Evolutionary conservation across 225 moss, liverwort and hornwort species (phyloP).

Genomic region (Bryum argenteum): DNA sequence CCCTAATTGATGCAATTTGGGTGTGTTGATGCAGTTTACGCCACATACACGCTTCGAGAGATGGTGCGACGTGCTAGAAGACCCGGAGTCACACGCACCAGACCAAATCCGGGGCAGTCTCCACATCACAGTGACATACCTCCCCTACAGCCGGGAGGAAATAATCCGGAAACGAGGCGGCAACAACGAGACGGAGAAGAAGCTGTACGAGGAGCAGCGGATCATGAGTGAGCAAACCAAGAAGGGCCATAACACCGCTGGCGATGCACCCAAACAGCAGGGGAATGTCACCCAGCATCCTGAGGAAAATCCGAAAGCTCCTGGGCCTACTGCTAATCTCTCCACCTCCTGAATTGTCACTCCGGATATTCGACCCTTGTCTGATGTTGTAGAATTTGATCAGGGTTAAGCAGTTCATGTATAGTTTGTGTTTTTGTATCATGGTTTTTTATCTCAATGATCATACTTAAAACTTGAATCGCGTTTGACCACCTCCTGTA

Average conservation of each 20-base stretch:
- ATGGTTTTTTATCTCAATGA: too few relatives aligned
- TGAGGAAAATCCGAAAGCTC: constrained; percentile 25
- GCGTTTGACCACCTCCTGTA: too few relatives aligned
- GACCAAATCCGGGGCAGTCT: constrained; percentile 53
- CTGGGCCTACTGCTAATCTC: constrained; percentile 24
- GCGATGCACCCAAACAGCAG: constrained; percentile 46
- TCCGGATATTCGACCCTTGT: too few relatives aligned
- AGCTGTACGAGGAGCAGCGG: constrained; percentile 45
- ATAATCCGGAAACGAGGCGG: constrained; percentile 26
- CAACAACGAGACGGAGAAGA: constrained; percentile 43
- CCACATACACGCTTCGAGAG: constrained; percentile 47
- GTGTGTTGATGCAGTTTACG: constrained; percentile 49
- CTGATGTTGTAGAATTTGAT: too few relatives aligned
- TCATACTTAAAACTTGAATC: too few relatives aligned
- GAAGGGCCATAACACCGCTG: constrained; percentile 28
- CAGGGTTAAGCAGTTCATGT: too few relatives aligned
- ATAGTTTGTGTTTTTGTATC: too few relatives aligned
- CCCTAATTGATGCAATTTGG: background rate
- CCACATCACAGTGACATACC: constrained; percentile 57
- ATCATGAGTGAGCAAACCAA: constrained; percentile 21
- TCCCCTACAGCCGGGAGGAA: constrained; percentile 41
- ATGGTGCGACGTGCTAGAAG: constrained; percentile 74
- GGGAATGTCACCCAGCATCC: constrained; percentile 57
- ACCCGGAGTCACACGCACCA: constrained; percentile 29
- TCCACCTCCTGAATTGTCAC: too few relatives aligned